phyloP scores from a whole-genome alignment of 2,329 filamentous ascomycete genomes.

The Plectosphaerella cucumerina region DNA sequence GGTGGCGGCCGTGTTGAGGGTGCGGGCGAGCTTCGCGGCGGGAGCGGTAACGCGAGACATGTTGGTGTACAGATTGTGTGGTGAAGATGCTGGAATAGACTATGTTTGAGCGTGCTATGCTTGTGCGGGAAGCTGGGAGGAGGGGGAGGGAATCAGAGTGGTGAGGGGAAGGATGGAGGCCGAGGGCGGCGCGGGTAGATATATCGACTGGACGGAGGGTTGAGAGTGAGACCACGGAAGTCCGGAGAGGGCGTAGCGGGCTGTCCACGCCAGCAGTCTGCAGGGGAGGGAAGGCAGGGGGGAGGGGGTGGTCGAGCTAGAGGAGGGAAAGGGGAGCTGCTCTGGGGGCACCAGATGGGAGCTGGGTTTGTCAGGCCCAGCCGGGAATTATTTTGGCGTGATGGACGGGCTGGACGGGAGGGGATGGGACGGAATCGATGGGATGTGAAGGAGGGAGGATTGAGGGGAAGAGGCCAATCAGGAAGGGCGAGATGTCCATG shows the following conservation, averaged over 20 bases:
- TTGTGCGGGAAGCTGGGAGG: not conserved
- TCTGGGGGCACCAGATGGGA: not conserved
- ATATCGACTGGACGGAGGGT: not conserved
- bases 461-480: not conserved
- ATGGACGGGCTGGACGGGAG: not conserved
- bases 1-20: conserved; percentile 37
- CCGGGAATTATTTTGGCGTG: not conserved
- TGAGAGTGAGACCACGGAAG: conserved; percentile 2
- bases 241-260: not conserved
- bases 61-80: conserved; percentile 6
- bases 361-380: not conserved
- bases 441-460: not conserved
- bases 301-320: not conserved
- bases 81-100: conserved; percentile 2
- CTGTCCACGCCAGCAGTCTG: not conserved
- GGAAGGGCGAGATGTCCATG: not conserved
- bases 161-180: not conserved
- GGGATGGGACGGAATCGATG: not conserved
- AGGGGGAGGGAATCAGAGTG: not conserved
- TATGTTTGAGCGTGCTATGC: not conserved
- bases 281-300: too few species aligned
- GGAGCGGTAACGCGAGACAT: conserved; percentile 50
- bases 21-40: conserved; percentile 43
- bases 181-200: not conserved
- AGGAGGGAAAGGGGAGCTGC: not conserved